Evolutionary conservation across 1,284 basidiomycete species (phyloP), one percentile per base, ranked within the genome.

Genomic region (Golubevia sp.): DNA sequence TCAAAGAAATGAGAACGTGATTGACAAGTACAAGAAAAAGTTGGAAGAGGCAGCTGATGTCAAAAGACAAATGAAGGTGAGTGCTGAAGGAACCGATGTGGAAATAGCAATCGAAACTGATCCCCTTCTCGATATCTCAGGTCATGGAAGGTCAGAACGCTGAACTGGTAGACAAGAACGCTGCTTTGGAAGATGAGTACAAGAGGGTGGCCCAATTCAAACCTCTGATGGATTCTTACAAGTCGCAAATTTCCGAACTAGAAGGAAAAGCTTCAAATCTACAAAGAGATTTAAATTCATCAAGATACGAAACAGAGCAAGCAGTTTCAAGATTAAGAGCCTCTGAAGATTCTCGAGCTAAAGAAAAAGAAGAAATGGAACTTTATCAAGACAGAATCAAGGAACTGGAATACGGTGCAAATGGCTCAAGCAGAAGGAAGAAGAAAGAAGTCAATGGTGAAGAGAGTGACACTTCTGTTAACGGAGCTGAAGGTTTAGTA

Each of bases 1-100:
- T 34, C 91, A 93, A 77, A 97, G 96, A 86, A 92, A 91, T 4
- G 96, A 98, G 84, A 96, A 96, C 76, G 94, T 96, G 34, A 93
- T 97, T 88, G 94, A 98, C 84, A 99, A 98, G 84, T 97, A 97
- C 86, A 96, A 96, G 87, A 96, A 94, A 88, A 98, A 98, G 85
- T 88, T 98, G 2, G 96, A 98, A 75, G 96, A 97, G 82, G 90
- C 91, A 2, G 92, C 92, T 2, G 92, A 95, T 73, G 87, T 96
- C 49, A 89, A 93, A 24, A 89, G 93, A 67, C 90, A 91, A 72
- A 88, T 97, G 77, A 93, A 93, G 60, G 51, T 86, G 92, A 92
- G 70, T 48, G 85, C 63, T 20, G 7, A n/a, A n/a, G n/a, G n/a
- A n/a, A n/a, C n/a, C n/a, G 6, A 38, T n/a, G n/a, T n/a, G n/a